phyloP scores from a whole-genome alignment of 2,329 filamentous ascomycete genomes.

The Gaeumannomyces sp. region DNA sequence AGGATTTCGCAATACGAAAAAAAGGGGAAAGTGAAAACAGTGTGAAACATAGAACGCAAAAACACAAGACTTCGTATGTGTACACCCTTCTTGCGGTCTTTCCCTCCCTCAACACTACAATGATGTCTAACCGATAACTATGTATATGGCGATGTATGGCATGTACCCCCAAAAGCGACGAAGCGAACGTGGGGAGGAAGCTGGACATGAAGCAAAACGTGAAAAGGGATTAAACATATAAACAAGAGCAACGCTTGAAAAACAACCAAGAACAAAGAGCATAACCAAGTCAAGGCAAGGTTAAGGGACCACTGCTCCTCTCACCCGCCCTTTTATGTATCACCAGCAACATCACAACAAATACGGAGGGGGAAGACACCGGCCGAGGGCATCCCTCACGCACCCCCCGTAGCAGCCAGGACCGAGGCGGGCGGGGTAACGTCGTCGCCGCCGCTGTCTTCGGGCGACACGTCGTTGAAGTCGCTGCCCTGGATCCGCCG shows the following conservation, averaged over 20 bases:
- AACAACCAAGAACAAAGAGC: not conserved
- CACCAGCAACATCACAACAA: not conserved
- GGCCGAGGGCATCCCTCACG: not conserved
- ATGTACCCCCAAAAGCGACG: not conserved
- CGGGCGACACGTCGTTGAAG: conserved; percentile 31
- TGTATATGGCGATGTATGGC: not conserved
- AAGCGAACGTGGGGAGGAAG: not conserved
- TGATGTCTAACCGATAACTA: not conserved
- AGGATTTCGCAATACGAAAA: not conserved
- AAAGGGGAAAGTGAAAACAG: not conserved
- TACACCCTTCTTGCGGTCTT: too few relatives aligned
- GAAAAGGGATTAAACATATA: not conserved
- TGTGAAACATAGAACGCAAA: not conserved
- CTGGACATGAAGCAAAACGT: not conserved
- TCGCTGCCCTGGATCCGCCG: conserved; percentile 63
- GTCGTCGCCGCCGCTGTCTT: conserved; percentile 24
- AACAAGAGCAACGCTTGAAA: not conserved
- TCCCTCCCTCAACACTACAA: not conserved
- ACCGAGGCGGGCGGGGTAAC: not conserved
- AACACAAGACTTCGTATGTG: not conserved
- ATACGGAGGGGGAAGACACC: not conserved
- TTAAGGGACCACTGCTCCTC: not conserved
- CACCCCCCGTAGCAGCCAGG: not conserved
- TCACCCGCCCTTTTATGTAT: not conserved
- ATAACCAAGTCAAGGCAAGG: not conserved